Percentiles rank a stretch among this genome's conserved stretches.
phyloP scores from a whole-genome alignment of 2,329 filamentous ascomycete species.

The Volutella citrinella region DNA sequence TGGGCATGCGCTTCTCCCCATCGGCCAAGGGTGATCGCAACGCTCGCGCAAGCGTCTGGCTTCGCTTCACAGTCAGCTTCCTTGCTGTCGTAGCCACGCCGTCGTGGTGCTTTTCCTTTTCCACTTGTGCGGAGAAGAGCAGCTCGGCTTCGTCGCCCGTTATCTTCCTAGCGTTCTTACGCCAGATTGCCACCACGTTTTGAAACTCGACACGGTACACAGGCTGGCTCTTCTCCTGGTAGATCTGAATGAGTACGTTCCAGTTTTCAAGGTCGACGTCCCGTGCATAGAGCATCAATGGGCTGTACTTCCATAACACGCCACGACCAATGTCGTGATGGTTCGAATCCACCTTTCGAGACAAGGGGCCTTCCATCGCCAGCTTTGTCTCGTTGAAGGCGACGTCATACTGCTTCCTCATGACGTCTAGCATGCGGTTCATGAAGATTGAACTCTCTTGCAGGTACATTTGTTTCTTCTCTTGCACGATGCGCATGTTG shows the following conservation, averaged over 20 bases:
- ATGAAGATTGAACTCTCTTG: conserved; percentile 75
- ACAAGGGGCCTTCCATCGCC: conserved; percentile 57
- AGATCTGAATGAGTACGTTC: conserved; percentile 74
- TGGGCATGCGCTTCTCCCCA: conserved; percentile 44
- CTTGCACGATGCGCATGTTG: conserved; percentile 88
- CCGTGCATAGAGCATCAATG: conserved; percentile 81
- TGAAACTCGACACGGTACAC: conserved; percentile 82
- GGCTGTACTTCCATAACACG: conserved; percentile 82
- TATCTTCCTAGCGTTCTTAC: conserved; percentile 71
- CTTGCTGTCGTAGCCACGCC: conserved; percentile 69
- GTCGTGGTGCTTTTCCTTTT: conserved; percentile 76
- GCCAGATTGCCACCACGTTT: conserved; percentile 75
- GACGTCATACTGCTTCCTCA: conserved; percentile 76
- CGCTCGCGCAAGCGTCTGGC: conserved; percentile 77
- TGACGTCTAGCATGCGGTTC: conserved; percentile 74
- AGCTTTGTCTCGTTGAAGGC: conserved; percentile 69
- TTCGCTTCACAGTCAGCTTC: conserved; percentile 91
- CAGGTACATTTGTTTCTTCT: conserved; percentile 89
- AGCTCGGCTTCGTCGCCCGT: conserved; percentile 76
- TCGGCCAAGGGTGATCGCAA: conserved; percentile 68
- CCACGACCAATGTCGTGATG: conserved; percentile 71
- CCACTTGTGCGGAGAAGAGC: conserved; percentile 79
- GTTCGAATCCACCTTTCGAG: conserved; percentile 65
- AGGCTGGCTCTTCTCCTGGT: conserved; percentile 72
- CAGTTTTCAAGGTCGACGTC: conserved; percentile 81